A percentile compares a stretch with the other conserved stretches of the same genome.
These are phyloP conservation scores for Blastomyces percursus DNA, from an alignment of 2,329 filamentous ascomycete genomes.

Conservation along the genomic window DNA sequence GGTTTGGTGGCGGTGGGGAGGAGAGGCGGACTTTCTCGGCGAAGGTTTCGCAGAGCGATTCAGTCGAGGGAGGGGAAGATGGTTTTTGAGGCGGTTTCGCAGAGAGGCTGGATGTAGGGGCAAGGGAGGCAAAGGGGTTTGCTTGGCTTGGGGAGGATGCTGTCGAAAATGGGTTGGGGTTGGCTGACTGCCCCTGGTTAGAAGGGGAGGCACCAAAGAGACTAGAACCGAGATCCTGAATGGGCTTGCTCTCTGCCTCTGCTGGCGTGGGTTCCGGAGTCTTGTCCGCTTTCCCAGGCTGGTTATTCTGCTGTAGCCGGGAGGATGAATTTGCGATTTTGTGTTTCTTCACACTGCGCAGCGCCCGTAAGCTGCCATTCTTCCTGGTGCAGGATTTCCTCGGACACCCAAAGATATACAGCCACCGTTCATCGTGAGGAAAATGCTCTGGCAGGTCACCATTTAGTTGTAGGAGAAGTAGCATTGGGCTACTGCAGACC, in stretches of 20 bases:
- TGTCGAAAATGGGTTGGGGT: constrained; percentile 47
- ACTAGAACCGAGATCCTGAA: constrained; percentile 42
- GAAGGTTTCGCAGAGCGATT: constrained; percentile 63
- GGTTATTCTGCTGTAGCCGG: constrained; percentile 9
- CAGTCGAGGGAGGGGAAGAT: not conserved
- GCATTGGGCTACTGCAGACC: constrained; percentile 73
- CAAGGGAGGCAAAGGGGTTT: constrained; percentile 52
- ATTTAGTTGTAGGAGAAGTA: constrained; percentile 79
- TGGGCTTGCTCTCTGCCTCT: constrained; percentile 13
- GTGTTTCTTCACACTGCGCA: constrained; percentile 54
- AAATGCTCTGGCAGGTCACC: constrained; percentile 80
- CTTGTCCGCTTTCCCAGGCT: constrained; percentile 16
- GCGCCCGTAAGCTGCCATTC: constrained; percentile 64
- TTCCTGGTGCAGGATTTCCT: constrained; percentile 70
- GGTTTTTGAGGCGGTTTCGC: constrained; percentile 35
- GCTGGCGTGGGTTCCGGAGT: constrained; percentile 12
- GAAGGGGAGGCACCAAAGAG: constrained; percentile 47
- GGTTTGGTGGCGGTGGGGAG: constrained; percentile 23
- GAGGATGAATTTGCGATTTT: constrained; percentile 25
- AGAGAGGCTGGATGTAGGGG: constrained; percentile 31
- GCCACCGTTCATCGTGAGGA: constrained; percentile 70
- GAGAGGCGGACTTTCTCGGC: constrained; percentile 55
- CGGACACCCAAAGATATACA: constrained; percentile 79
- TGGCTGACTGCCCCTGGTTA: constrained; percentile 26
- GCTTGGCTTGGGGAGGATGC: constrained; percentile 26